Evolutionary conservation across 768 basidiomycete genomes (phyloP).

Genomic region (Sporobolomyces pararoseus): DNA sequence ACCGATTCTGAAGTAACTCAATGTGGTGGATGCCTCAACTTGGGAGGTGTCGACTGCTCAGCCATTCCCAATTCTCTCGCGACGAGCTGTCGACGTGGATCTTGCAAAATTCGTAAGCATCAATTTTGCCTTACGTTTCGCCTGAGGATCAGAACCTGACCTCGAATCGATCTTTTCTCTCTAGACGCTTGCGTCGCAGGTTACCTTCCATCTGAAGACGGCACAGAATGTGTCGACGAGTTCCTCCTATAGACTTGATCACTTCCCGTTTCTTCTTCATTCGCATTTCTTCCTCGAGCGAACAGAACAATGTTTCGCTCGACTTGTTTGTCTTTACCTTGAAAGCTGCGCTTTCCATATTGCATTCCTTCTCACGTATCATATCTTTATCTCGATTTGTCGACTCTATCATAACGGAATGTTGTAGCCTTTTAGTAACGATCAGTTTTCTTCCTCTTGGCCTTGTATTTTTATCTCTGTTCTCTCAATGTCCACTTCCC

Average conservation of each 20-base stretch:
- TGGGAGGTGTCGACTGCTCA: conserved; percentile 28
- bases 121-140: not conserved
- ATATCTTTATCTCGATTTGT: not conserved
- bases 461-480: too few species aligned
- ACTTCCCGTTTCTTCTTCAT: not conserved
- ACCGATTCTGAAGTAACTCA: conserved; percentile 15
- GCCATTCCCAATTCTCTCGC: conserved; percentile 20
- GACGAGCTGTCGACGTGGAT: conserved; percentile 23
- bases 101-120: conserved; percentile 25
- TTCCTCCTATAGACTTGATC: not conserved
- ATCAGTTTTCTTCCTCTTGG: not conserved
- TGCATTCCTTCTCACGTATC: not conserved
- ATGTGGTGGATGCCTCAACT: conserved; percentile 28
- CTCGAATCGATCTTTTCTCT: too few species aligned
- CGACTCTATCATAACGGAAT: not conserved
- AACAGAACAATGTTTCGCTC: too few species aligned
- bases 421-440: not conserved
- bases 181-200: conserved; percentile 24
- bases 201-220: conserved; percentile 9
- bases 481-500: too few species aligned
- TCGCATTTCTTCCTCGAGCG: conserved; percentile 1
- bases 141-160: not conserved
- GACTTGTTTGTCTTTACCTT: not conserved
- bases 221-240: conserved; percentile 21
- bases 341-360: not conserved